These are phyloP conservation scores for Vickermania ingenoplastis DNA, from an alignment of 208 protist species.

Conservation along the genomic window DNA sequence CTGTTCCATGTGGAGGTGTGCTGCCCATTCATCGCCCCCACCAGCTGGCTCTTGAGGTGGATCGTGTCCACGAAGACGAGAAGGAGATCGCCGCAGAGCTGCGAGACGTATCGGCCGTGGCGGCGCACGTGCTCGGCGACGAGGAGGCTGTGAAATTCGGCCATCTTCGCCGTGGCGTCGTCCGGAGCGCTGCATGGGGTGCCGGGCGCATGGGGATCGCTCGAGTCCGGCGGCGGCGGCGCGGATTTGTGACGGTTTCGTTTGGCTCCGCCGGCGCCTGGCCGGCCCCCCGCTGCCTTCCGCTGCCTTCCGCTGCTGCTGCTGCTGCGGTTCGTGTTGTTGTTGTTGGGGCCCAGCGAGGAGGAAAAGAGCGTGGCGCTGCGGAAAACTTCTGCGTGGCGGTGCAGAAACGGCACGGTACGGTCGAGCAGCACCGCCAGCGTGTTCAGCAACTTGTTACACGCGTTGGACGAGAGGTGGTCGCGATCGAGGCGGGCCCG, in stretches of 20 bases:
- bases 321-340: constrained; percentile 25
- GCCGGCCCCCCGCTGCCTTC: not conserved
- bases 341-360: too few species aligned
- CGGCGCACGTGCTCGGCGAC: constrained; percentile 58
- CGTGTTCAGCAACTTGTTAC: constrained; percentile 78
- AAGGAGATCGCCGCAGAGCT: constrained; percentile 52
- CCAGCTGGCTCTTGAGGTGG: constrained; percentile 45
- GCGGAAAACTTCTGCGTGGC: constrained; percentile 56
- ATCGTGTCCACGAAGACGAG: constrained; percentile 67
- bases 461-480: constrained; percentile 56
- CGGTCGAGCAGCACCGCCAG: constrained; percentile 75
- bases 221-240: constrained; percentile 1
- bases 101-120: constrained; percentile 64
- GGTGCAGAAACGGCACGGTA: constrained; percentile 55
- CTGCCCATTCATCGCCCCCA: constrained; percentile 11
- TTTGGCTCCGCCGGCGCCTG: not conserved
- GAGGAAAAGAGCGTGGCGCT: constrained; percentile 65
- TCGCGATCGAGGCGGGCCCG: constrained; percentile 66
- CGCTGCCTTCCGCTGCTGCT: too few species aligned
- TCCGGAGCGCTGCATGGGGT: constrained; percentile 18
- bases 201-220: not conserved
- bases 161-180: constrained; percentile 41
- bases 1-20: constrained; percentile 6
- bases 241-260: constrained; percentile 5
- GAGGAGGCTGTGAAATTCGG: constrained; percentile 40